Percentiles rank a stretch among this genome's conserved stretches.
Conservation (phyloP, 768 basidiomycete species). For the Kondoa malvinella region DNA sequence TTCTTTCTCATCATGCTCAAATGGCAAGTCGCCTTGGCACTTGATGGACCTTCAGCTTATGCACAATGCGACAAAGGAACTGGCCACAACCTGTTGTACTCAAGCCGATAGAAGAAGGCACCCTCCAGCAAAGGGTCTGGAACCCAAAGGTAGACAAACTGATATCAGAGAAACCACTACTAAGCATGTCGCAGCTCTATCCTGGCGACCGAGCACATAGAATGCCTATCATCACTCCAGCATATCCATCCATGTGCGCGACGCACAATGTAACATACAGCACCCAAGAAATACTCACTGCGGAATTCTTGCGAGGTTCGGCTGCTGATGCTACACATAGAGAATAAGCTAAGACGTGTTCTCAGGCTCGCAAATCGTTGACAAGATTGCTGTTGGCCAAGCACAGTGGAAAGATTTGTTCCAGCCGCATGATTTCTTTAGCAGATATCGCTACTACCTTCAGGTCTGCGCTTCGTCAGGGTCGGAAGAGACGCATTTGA, state of each 20-base stretch:
- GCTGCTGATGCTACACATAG: background rate
- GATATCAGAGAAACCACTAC: background rate
- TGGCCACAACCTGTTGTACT: constrained; percentile 98
- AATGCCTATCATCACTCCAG: constrained; percentile 99
- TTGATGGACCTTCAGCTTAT: constrained; percentile 7
- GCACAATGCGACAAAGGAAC: constrained; percentile 41
- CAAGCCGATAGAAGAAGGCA: constrained; percentile 73
- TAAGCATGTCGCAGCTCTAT: constrained; percentile 47
- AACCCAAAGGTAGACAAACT: constrained; percentile 84
- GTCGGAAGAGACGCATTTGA: constrained; percentile 64
- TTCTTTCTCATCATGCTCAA: constrained; percentile 98
- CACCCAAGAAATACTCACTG: constrained; percentile 87
- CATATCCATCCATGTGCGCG: constrained; percentile 96
- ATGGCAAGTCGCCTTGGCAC: constrained; percentile 44
- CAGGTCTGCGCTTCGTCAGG: constrained; percentile 87
- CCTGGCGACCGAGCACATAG: constrained; percentile 82
- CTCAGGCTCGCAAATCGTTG: constrained; percentile 76
- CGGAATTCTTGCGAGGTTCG: constrained; percentile 81
- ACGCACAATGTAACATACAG: constrained; percentile 95
- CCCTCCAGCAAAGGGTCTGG: constrained; percentile 43
- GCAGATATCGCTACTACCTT: constrained; percentile 87
- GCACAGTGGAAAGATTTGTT: constrained; percentile 89
- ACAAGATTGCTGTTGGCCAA: constrained; percentile 67
- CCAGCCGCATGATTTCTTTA: constrained; percentile 87
- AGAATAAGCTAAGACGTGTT: constrained; percentile 5